Conservation (phyloP, 345 rosid genomes). For the Ailanthus altissimus region DNA sequence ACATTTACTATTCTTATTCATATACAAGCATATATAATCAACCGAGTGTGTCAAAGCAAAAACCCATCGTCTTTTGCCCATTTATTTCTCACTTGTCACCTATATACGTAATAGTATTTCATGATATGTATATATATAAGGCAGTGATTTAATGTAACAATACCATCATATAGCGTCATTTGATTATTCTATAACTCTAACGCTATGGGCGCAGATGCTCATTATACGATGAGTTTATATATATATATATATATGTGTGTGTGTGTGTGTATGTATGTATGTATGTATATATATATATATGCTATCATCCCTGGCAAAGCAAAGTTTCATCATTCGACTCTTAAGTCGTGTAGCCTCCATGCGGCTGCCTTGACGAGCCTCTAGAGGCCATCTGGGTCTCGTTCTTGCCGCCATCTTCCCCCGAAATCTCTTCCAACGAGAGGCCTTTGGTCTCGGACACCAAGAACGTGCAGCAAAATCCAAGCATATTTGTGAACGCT, state of each 20-base stretch:
- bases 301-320: no score
- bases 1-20: neutral
- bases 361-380: neutral
- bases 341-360: slow-evolving; percentile 7
- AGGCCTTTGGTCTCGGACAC: slow-evolving; percentile 51
- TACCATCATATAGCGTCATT: no score
- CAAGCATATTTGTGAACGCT: slow-evolving; percentile 52
- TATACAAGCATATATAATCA: neutral
- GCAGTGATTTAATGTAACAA: no score
- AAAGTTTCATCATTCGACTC: no score
- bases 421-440: slow-evolving; percentile 61
- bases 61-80: neutral
- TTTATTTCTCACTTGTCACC: neutral
- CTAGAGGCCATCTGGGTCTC: slow-evolving; percentile 20
- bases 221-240: no score
- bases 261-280: no score
- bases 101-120: neutral
- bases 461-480: slow-evolving; percentile 56
- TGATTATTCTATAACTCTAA: no score
- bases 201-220: no score
- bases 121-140: no score
- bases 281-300: no score
- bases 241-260: no score
- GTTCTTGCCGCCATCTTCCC: slow-evolving; percentile 44
- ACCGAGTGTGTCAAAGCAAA: neutral